Conservation (phyloP, 495 filamentous ascomycete genomes). For the Neurospora sublineolata region DNA sequence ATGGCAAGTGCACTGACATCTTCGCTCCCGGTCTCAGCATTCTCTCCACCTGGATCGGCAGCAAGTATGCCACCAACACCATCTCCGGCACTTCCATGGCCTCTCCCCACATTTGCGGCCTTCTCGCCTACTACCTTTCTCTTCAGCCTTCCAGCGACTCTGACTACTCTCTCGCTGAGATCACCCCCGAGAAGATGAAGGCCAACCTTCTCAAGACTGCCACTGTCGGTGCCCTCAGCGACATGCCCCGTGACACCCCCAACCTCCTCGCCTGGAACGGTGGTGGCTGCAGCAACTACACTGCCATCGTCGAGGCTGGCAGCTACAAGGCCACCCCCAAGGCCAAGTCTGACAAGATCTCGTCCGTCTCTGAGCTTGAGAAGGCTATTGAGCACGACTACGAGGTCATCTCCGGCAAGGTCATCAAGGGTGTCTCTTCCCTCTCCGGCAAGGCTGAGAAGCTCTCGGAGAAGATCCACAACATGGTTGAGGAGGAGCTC, state of each 20-base stretch:
- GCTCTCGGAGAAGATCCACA: conserved; percentile 42
- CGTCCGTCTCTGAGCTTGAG: conserved; percentile 41
- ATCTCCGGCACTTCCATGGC: conserved; percentile 99
- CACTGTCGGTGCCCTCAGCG: conserved; percentile 65
- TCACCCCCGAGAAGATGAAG: conserved; percentile 94
- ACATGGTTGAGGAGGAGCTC: conserved; percentile 53
- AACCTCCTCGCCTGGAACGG: conserved; percentile 97
- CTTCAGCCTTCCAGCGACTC: conserved; percentile 84
- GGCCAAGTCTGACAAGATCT: conserved; percentile 14
- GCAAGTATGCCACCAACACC: conserved; percentile 86
- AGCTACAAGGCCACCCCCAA: conserved; percentile 38
- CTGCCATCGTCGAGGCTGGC: conserved; percentile 64
- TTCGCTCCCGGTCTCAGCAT: conserved; percentile 98
- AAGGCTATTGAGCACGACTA: conserved; percentile 50
- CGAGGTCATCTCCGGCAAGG: conserved; percentile 41
- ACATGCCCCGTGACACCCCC: conserved; percentile 74
- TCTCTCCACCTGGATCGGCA: conserved; percentile 93
- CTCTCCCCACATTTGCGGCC: conserved; percentile 91
- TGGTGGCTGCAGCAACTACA: conserved; percentile 85
- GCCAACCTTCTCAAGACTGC: conserved; percentile 70
- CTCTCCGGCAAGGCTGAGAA: conserved; percentile 35
- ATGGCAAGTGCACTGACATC: conserved; percentile 97
- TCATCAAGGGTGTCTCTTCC: conserved; percentile 36
- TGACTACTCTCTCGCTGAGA: conserved; percentile 73
- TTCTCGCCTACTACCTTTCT: conserved; percentile 94